A percentile compares a stretch with the other conserved stretches of the same genome.
These are phyloP conservation scores for Populus hybrid DNA, from an alignment of 441 rosid species.

Conservation along the genomic window DNA sequence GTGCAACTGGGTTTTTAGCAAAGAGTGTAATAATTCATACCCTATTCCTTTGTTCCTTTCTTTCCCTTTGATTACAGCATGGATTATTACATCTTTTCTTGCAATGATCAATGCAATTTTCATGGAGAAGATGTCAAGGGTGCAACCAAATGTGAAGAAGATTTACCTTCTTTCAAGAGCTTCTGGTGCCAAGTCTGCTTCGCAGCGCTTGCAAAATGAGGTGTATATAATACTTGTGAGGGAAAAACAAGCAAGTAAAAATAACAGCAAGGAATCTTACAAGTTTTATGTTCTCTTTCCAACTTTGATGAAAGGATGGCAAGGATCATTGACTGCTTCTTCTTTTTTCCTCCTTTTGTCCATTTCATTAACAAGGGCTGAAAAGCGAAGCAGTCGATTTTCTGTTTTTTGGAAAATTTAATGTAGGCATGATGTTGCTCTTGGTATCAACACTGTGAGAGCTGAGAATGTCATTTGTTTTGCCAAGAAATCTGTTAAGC, in stretches of 20 bases:
- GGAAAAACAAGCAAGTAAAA: background rate
- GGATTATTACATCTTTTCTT: background rate
- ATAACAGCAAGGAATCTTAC: background rate
- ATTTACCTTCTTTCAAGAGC: slow-evolving; percentile 65
- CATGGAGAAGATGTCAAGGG: slow-evolving; percentile 54
- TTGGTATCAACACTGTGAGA: slow-evolving; percentile 71
- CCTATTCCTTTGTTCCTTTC: too few species aligned
- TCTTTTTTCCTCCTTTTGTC: too few species aligned
- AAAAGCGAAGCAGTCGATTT: background rate
- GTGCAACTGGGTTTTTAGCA: slow-evolving; percentile 69
- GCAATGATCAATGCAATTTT: slow-evolving; percentile 35
- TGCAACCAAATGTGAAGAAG: slow-evolving; percentile 58
- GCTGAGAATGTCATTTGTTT: slow-evolving; percentile 57
- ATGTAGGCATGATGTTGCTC: slow-evolving; percentile 70
- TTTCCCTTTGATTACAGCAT: background rate
- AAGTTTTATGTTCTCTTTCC: background rate
- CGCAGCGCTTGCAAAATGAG: slow-evolving; percentile 51
- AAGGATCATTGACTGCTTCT: too few species aligned
- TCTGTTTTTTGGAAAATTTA: background rate
- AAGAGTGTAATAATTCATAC: slow-evolving; percentile 33
- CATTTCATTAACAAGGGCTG: background rate
- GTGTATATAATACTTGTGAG: slow-evolving; percentile 22
- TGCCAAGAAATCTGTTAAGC: slow-evolving; percentile 59
- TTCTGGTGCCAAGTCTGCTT: slow-evolving; percentile 42
- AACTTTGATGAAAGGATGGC: too few species aligned